These are phyloP conservation scores for Populus deltoides DNA, from an alignment of 345 rosid genomes.

Conservation along the genomic window DNA sequence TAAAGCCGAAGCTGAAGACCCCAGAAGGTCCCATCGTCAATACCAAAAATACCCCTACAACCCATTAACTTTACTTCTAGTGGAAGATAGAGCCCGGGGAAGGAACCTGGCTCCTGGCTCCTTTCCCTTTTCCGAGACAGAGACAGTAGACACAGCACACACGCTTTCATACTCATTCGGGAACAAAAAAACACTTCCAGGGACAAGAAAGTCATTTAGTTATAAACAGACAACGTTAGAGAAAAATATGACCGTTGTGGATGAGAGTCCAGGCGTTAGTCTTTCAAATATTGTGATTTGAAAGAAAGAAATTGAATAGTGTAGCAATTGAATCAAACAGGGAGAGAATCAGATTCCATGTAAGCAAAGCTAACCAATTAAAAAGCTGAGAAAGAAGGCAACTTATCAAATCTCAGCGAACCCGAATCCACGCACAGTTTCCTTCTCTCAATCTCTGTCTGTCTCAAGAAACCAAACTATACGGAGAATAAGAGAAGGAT, in stretches of 20 bases:
- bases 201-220: neutral
- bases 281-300: neutral
- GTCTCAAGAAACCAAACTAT: neutral
- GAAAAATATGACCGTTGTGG: neutral
- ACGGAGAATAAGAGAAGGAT: neutral
- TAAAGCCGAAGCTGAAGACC: neutral
- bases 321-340: neutral
- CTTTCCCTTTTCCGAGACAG: too few species aligned
- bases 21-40: neutral
- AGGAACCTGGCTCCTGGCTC: too few species aligned
- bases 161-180: neutral
- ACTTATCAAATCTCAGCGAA: neutral
- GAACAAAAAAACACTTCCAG: neutral
- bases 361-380: neutral
- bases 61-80: too few species aligned
- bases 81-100: too few species aligned
- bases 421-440: neutral
- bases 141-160: neutral
- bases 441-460: neutral
- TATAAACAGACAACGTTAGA: neutral
- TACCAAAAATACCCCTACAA: neutral
- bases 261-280: neutral
- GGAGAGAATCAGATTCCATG: neutral
- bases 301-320: neutral
- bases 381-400: neutral